These are phyloP conservation scores for Volutella citrinella DNA, from an alignment of 2,329 filamentous ascomycete genomes.

Conservation along the genomic window DNA sequence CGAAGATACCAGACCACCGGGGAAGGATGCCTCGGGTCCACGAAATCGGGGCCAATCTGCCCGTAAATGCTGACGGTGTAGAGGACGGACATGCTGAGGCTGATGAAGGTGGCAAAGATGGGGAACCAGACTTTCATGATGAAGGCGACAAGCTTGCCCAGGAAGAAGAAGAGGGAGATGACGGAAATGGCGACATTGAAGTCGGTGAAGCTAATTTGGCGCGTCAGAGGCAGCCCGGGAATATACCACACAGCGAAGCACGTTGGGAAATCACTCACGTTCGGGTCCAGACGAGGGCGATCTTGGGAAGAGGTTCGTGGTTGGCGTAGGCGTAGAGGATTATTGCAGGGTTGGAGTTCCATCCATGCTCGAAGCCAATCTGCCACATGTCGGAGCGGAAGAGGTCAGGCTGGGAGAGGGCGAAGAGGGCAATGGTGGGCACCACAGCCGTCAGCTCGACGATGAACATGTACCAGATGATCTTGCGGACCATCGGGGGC, in stretches of 20 bases:
- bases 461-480: constrained; percentile 61
- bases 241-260: too few relatives aligned
- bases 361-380: constrained; percentile 66
- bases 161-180: constrained; percentile 71
- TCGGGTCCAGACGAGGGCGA: constrained; percentile 70
- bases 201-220: constrained; percentile 58
- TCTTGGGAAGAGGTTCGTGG: constrained; percentile 56
- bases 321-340: constrained; percentile 74
- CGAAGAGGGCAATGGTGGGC: constrained; percentile 66
- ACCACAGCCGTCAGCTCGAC: constrained; percentile 65
- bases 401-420: constrained; percentile 68
- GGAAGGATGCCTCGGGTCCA: constrained; percentile 60
- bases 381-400: constrained; percentile 72
- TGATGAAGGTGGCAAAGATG: constrained; percentile 57
- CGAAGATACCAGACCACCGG: constrained; percentile 72
- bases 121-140: constrained; percentile 72
- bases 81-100: constrained; percentile 55
- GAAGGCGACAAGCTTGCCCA: constrained; percentile 66
- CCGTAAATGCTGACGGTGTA: constrained; percentile 66
- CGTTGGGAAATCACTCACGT: constrained; percentile 59
- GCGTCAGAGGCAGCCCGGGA: not conserved
- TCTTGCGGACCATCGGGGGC: constrained; percentile 48
- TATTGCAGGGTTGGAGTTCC: constrained; percentile 71
- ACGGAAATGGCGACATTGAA: constrained; percentile 77
- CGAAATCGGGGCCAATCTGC: constrained; percentile 71